phyloP scores from a whole-genome alignment of 75 land plant species.

The Gnetum montanum region DNA sequence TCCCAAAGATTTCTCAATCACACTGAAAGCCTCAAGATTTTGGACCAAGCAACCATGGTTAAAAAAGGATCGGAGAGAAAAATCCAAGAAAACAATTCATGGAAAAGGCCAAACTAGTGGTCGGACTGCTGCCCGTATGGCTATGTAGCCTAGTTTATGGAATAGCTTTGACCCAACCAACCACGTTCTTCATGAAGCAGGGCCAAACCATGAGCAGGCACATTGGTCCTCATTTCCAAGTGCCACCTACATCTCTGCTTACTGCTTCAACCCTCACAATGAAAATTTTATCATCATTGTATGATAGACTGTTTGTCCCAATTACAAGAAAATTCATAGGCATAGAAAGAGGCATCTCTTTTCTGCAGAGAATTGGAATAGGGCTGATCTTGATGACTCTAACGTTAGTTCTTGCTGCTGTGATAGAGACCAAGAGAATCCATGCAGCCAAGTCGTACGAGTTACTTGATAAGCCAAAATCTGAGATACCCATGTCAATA shows the following conservation, averaged over 20 bases:
- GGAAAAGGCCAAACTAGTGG: constrained; percentile 30
- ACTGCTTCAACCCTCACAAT: constrained; percentile 6
- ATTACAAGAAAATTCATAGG: constrained; percentile 12
- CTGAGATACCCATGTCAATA: constrained; percentile 9
- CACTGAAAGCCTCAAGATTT: too few relatives aligned
- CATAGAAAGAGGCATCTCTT: constrained; percentile 18
- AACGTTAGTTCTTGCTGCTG: constrained; percentile 12
- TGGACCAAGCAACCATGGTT: too few relatives aligned
- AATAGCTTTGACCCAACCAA: constrained; percentile 3
- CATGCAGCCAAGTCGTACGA: constrained; percentile 4
- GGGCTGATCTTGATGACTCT: constrained; percentile 19
- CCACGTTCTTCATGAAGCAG: constrained; percentile 15
- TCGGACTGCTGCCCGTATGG: constrained; percentile 36
- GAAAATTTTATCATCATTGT: constrained; percentile 5
- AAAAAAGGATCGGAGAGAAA: too few relatives aligned
- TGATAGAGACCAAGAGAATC: constrained; percentile 15
- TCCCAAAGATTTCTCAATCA: too few relatives aligned
- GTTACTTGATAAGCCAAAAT: constrained; percentile 13
- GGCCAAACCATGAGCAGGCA: constrained; percentile 23
- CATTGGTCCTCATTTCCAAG: constrained; percentile 20
- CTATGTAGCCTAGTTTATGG: constrained; percentile 7
- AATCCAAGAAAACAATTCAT: too few relatives aligned
- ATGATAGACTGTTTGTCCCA: constrained; percentile 25
- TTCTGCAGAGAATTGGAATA: constrained; percentile 19
- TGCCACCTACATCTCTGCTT: constrained; percentile 22